Conservation (phyloP, 192 early-diverging fungal genomes). For the Chytriomyces confervae region DNA sequence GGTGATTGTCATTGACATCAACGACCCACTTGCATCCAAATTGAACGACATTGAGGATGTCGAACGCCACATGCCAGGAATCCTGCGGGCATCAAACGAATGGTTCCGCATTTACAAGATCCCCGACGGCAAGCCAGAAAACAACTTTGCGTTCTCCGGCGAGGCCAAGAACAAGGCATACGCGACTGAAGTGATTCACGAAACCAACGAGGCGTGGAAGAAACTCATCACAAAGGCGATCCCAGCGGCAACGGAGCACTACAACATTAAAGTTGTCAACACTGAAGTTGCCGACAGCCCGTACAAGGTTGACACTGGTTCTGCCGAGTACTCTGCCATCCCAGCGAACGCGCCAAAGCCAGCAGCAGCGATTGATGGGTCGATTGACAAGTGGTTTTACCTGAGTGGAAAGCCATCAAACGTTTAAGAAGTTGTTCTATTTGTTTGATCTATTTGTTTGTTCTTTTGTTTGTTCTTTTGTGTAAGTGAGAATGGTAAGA, state of each 20-base stretch:
- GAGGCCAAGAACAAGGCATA: constrained; percentile 80
- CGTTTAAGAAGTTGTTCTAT: constrained; percentile 35
- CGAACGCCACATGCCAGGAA: constrained; percentile 94
- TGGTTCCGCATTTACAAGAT: constrained; percentile 99
- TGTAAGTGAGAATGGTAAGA: not conserved
- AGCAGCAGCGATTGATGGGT: constrained; percentile 77
- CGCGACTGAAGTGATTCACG: constrained; percentile 86
- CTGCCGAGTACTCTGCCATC: constrained; percentile 65
- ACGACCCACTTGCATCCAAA: constrained; percentile 95
- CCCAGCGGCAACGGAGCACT: constrained; percentile 69
- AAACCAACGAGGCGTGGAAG: constrained; percentile 95
- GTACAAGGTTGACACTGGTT: constrained; percentile 65
- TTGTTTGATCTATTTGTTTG: not conserved
- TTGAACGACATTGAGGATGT: constrained; percentile 99
- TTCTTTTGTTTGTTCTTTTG: not conserved
- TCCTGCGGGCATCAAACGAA: constrained; percentile 95
- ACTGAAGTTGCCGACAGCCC: constrained; percentile 76
- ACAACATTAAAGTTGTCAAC: constrained; percentile 69
- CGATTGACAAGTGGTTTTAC: constrained; percentile 99
- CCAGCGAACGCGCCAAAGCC: constrained; percentile 56
- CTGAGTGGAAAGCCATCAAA: constrained; percentile 72
- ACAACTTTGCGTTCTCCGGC: constrained; percentile 96
- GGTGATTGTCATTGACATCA: constrained; percentile 96
- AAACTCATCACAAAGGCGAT: constrained; percentile 71
- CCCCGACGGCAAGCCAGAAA: constrained; percentile 99